Evolutionary conservation across 192 early-diverging fungal genomes (phyloP).

Genomic region (Geosiphon pyriformis): DNA sequence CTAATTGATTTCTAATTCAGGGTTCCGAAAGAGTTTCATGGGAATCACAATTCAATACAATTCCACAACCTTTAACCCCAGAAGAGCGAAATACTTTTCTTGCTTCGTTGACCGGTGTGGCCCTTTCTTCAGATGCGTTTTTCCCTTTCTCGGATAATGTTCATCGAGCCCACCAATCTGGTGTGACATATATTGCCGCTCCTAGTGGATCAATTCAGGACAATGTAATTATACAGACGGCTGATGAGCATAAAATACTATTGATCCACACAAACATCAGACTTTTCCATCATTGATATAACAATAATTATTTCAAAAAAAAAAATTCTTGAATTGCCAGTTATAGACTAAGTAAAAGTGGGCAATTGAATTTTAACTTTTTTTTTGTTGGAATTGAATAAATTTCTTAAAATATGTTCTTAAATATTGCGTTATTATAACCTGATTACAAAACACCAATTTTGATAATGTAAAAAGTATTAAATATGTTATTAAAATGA

Average conservation of each 20-base stretch:
- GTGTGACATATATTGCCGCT: slow-evolving; percentile 85
- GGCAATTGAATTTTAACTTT: too few species aligned
- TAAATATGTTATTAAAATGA: too few species aligned
- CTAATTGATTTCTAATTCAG: slow-evolving; percentile 1
- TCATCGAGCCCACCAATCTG: slow-evolving; percentile 75
- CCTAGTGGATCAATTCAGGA: slow-evolving; percentile 92
- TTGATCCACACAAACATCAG: slow-evolving; percentile 83
- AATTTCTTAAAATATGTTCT: too few species aligned
- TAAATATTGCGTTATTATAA: too few species aligned
- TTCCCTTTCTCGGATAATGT: slow-evolving; percentile 99
- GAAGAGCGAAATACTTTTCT: slow-evolving; percentile 77
- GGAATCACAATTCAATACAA: slow-evolving; percentile 72
- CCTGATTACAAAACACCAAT: too few species aligned
- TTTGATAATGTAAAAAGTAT: too few species aligned
- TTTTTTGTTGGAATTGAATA: too few species aligned
- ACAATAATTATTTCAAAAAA: too few species aligned
- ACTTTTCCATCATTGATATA: slow-evolving; percentile 90
- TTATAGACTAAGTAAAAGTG: too few species aligned
- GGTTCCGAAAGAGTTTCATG: slow-evolving; percentile 64
- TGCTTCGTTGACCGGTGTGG: slow-evolving; percentile 63
- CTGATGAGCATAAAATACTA: slow-evolving; percentile 78
- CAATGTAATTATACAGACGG: slow-evolving; percentile 70
- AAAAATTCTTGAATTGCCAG: too few species aligned
- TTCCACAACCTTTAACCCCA: slow-evolving; percentile 74
- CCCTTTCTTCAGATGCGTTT: slow-evolving; percentile 95